Percentiles rank a stretch among this genome's conserved stretches.
phyloP scores from a whole-genome alignment of 2,329 filamentous ascomycete species.

The Colletotrichum magnum region DNA sequence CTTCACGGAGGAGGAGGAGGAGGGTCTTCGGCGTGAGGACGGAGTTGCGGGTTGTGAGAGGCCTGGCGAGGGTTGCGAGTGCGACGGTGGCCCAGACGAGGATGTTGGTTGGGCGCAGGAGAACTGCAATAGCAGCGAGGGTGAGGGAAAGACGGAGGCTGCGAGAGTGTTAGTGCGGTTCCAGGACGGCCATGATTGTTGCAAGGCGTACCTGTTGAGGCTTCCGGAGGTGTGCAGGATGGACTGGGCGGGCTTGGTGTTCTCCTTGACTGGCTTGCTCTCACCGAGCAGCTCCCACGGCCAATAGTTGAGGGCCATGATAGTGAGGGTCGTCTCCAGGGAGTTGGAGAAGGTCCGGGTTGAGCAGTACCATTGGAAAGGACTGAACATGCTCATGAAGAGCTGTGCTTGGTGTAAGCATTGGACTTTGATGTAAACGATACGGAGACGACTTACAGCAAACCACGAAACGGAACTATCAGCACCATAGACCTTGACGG shows the following conservation, averaged over 20 bases:
- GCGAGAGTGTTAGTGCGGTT: constrained; percentile 42
- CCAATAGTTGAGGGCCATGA: constrained; percentile 85
- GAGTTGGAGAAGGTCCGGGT: constrained; percentile 95
- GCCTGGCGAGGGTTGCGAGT: constrained; percentile 59
- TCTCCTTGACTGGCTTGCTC: constrained; percentile 55
- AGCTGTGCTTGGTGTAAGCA: constrained; percentile 63
- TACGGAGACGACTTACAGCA: constrained; percentile 68
- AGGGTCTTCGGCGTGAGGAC: constrained; percentile 60
- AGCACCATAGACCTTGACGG: constrained; percentile 78
- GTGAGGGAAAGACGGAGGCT: constrained; percentile 72
- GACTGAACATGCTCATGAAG: constrained; percentile 79
- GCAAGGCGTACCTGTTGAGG: constrained; percentile 43
- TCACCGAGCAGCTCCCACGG: constrained; percentile 81
- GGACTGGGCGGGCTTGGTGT: constrained; percentile 52
- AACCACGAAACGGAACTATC: constrained; percentile 75
- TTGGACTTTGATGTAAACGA: not conserved
- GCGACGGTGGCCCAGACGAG: constrained; percentile 85
- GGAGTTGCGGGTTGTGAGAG: constrained; percentile 53
- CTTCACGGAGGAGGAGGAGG: constrained; percentile 73
- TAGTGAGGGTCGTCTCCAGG: constrained; percentile 89
- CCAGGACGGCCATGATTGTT: no score
- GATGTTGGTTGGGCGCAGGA: constrained; percentile 90
- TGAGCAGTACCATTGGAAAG: constrained; percentile 98
- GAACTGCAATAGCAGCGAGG: constrained; percentile 84
- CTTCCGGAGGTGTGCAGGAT: constrained; percentile 46